A percentile compares a stretch with the other conserved stretches of the same genome.
These are phyloP conservation scores for Rhododendron griersonianum DNA, from an alignment of 148 eudicot species.

Conservation along the genomic window DNA sequence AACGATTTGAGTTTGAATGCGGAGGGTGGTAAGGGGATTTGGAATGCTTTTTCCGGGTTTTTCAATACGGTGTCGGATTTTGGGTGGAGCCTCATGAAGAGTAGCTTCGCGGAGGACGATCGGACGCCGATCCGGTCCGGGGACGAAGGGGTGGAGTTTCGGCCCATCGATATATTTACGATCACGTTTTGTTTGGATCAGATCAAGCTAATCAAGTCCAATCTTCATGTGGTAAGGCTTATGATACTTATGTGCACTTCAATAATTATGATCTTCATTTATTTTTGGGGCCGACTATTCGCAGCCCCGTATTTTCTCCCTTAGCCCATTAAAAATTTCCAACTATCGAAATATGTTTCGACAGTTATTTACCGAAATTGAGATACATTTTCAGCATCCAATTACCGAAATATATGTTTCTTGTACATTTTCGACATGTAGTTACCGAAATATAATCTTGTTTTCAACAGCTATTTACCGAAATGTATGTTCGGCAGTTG, in stretches of 20 bases:
- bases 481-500: too few species aligned
- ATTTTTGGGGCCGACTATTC: too few species aligned
- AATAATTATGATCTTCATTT: neutral
- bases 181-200: slow-evolving; percentile 13
- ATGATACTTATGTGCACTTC: neutral
- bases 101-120: slow-evolving; percentile 48
- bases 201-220: slow-evolving; percentile 3
- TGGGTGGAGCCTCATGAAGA: slow-evolving; percentile 58
- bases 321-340: too few species aligned
- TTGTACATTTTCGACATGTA: too few species aligned
- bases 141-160: slow-evolving; percentile 41
- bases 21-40: neutral
- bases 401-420: too few species aligned
- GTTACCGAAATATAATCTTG: too few species aligned
- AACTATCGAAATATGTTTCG: too few species aligned
- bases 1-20: neutral
- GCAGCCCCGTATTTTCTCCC: too few species aligned
- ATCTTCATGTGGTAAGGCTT: neutral
- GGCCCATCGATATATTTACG: slow-evolving; percentile 39
- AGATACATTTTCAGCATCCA: too few species aligned
- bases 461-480: too few species aligned
- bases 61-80: slow-evolving; percentile 44
- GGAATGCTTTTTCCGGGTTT: slow-evolving; percentile 13
- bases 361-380: too few species aligned
- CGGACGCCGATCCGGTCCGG: slow-evolving; percentile 51